These are phyloP conservation scores for Salinomyces thailandicus DNA, from an alignment of 2,329 filamentous ascomycete genomes.

Conservation along the genomic window DNA sequence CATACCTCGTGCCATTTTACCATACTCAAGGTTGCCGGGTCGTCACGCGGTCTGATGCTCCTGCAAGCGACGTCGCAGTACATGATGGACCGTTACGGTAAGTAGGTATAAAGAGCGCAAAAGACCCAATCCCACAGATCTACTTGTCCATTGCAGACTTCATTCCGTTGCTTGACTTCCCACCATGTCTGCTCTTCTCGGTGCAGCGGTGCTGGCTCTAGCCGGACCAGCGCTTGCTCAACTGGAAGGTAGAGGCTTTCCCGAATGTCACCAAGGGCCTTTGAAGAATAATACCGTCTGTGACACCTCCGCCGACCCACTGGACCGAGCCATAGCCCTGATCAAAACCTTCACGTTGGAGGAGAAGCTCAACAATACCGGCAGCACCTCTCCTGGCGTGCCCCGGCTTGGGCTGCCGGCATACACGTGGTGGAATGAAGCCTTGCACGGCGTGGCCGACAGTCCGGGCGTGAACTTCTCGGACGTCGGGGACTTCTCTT, in stretches of 20 bases:
- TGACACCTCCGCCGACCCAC: constrained; percentile 15
- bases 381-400: background rate
- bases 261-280: constrained; percentile 43
- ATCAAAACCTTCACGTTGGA: constrained; percentile 41
- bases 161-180: background rate
- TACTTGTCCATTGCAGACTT: too few species aligned
- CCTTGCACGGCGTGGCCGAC: constrained; percentile 50
- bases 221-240: constrained; percentile 7
- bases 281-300: constrained; percentile 43
- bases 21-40: constrained; percentile 4
- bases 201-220: constrained; percentile 6
- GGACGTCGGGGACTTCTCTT: constrained; percentile 43
- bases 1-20: too few species aligned
- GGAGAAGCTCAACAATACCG: constrained; percentile 38
- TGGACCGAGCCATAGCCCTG: constrained; percentile 33
- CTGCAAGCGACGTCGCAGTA: background rate
- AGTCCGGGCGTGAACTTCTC: constrained; percentile 47
- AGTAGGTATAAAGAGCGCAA: too few species aligned
- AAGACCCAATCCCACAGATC: too few species aligned
- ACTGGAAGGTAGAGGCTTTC: constrained; percentile 26
- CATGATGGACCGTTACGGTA: background rate
- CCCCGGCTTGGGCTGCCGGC: constrained; percentile 44
- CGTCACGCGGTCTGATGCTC: background rate
- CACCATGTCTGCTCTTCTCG: constrained; percentile 3
- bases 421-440: constrained; percentile 55